phyloP scores from a whole-genome alignment of 2,329 filamentous ascomycete genomes.

The Colletotrichum kahawae region DNA sequence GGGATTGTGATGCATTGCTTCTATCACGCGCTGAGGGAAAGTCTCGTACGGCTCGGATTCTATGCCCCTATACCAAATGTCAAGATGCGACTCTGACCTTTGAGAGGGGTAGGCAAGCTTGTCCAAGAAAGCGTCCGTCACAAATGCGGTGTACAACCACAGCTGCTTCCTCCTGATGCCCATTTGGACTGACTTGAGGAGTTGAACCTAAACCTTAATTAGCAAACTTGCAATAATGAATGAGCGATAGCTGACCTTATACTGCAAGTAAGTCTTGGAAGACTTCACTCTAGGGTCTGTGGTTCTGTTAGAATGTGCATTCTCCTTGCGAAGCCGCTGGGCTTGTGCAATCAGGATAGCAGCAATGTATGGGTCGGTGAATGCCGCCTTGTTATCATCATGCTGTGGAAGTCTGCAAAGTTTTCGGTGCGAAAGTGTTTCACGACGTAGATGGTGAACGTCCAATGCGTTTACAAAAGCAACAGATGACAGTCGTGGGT shows the following conservation, averaged over 20 bases:
- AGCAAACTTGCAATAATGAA: neutral
- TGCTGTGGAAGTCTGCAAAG: neutral
- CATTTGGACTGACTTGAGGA: accelerated
- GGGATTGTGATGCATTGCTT: neutral
- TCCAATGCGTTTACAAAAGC: neutral
- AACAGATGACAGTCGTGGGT: accelerated
- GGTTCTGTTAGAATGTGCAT: neutral
- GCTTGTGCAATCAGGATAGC: neutral
- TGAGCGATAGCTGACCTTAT: neutral
- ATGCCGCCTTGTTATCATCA: accelerated
- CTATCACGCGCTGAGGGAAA: neutral
- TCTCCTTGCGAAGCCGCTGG: neutral
- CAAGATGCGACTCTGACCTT: neutral
- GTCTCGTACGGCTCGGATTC: neutral
- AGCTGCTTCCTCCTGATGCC: neutral
- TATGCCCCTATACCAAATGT: neutral
- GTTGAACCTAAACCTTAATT: accelerated
- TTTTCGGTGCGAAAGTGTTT: too few relatives aligned
- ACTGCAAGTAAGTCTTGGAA: accelerated
- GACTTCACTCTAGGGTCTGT: accelerated
- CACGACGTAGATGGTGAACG: neutral
- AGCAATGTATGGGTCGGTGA: neutral
- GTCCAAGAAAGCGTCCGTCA: neutral
- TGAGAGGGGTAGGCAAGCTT: neutral
- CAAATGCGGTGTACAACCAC: neutral